Percentiles rank a stretch among this genome's conserved stretches.
Evolutionary conservation across 2,329 filamentous ascomycete species (phyloP).

Genomic region (Pseudogymnoascus sp.): DNA sequence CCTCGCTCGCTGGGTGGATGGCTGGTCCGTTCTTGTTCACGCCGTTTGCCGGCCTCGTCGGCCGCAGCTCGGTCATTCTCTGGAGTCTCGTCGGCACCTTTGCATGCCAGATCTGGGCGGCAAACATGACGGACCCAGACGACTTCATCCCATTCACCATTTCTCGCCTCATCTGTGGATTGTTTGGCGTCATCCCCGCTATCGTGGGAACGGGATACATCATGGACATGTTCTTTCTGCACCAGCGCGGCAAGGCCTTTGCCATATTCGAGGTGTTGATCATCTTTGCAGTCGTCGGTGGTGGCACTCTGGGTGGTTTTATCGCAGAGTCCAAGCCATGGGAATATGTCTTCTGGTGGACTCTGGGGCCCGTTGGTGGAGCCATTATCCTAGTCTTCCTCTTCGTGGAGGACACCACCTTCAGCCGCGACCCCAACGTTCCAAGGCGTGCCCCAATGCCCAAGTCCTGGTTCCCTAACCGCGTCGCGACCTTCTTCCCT

Average conservation of each 20-base stretch:
- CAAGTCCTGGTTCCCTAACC: not conserved
- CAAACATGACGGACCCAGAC: constrained; percentile 20
- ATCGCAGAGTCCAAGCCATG: constrained; percentile 28
- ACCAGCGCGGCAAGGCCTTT: constrained; percentile 33
- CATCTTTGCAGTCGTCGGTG: constrained; percentile 27
- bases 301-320: constrained; percentile 32
- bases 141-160: constrained; percentile 30
- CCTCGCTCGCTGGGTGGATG: constrained; percentile 16
- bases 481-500: constrained; percentile 3
- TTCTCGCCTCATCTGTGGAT: constrained; percentile 30
- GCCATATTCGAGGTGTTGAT: constrained; percentile 28
- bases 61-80: constrained; percentile 18
- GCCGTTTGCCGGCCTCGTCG: constrained; percentile 16
- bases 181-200: constrained; percentile 31
- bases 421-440: not conserved
- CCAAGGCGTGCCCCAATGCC: not conserved
- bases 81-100: constrained; percentile 19
- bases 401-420: constrained; percentile 9
- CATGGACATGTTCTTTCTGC: constrained; percentile 34
- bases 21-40: constrained; percentile 20
- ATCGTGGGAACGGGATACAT: constrained; percentile 32
- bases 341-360: constrained; percentile 34
- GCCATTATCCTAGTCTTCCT: not conserved
- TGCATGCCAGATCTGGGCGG: constrained; percentile 20
- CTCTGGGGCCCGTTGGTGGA: constrained; percentile 9